Evolutionary conservation across 2,329 filamentous ascomycete genomes (phyloP), one percentile per base, ranked within the genome.

Genomic region (Sporothrix brunneoviolacea): DNA sequence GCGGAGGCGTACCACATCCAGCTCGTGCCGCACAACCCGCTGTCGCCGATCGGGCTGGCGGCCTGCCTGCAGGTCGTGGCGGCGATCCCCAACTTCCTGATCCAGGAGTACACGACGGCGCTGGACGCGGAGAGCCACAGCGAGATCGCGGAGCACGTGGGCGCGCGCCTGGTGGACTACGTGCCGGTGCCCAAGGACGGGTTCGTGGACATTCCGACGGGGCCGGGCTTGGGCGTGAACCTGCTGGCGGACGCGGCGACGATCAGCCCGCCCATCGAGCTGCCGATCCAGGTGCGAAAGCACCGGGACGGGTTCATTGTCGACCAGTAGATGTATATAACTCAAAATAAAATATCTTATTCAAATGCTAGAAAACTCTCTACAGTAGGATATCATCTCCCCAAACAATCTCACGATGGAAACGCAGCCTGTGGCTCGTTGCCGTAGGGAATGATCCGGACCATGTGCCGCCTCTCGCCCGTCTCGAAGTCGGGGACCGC

Each of bases 391-490:
- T n/a, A n/a, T n/a, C n/a, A n/a, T n/a, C n/a, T n/a, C n/a, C n/a
- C n/a, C n/a, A n/a, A n/a, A n/a, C n/a, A n/a, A n/a, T n/a, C n/a
- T n/a, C n/a, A n/a, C 24, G 24, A 28, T 10, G 24, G 21, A 45
- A 45, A 45, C 4, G 42, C 42, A n/a, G 42, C 24, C 42, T 50
- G n/a, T 1, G 46, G 46, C 33, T 44, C 27, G 4, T 22, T 32
- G 0, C 53, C 50, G 13, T 50, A 52, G 3, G 46, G 46, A 19
- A 52, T 60, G 19, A 65, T 61, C 21, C 62, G 58, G 27, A 65
- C 48, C 53, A 60, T 55, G 40, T 59, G 59, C 5, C 57, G 54
- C 16, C 54, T 40, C 21, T 53, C 46, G 15, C 50, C 52, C 15
- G 24, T 40, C 22, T 50, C 41, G 48, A 55, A 59, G 41, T 58